Evolutionary conservation across 2,329 filamentous ascomycete species (phyloP).

Genomic region (Phyllosticta citribraziliensis): DNA sequence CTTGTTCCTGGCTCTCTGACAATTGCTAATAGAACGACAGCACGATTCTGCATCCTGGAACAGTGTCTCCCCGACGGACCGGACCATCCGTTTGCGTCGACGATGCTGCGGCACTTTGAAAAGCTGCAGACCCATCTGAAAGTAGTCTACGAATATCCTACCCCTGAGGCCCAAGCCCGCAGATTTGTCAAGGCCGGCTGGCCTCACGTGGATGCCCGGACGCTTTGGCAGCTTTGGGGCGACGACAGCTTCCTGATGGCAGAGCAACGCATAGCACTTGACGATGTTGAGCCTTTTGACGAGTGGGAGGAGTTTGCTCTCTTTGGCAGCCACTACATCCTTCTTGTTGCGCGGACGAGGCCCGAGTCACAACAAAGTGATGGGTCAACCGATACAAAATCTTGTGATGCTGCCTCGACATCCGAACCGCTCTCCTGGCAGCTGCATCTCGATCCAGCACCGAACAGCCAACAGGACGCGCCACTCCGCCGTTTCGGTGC

Average conservation of each 20-base stretch:
- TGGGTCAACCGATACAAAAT: not conserved
- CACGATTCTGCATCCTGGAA: constrained; percentile 77
- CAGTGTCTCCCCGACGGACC: constrained; percentile 72
- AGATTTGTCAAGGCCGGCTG: constrained; percentile 66
- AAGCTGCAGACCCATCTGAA: constrained; percentile 73
- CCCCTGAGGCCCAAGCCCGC: constrained; percentile 51
- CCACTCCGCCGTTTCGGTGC: constrained; percentile 31
- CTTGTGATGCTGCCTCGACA: not conserved
- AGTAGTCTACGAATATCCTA: constrained; percentile 61
- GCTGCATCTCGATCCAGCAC: not conserved
- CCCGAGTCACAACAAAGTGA: not conserved
- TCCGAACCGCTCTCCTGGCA: not conserved
- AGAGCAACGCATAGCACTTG: constrained; percentile 51
- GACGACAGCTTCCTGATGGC: constrained; percentile 54
- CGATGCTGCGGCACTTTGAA: constrained; percentile 75
- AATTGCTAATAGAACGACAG: constrained; percentile 30
- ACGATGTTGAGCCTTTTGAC: constrained; percentile 74
- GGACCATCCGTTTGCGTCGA: constrained; percentile 72
- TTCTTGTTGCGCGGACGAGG: constrained; percentile 51
- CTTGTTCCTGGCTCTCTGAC: not conserved
- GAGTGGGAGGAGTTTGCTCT: constrained; percentile 93
- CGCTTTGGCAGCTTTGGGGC: constrained; percentile 77
- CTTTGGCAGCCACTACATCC: constrained; percentile 75
- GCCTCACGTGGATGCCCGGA: constrained; percentile 50
- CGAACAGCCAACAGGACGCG: constrained; percentile 1